phyloP scores from a whole-genome alignment of 768 basidiomycete genomes.

The Cystofilobasidium bisporidii region DNA sequence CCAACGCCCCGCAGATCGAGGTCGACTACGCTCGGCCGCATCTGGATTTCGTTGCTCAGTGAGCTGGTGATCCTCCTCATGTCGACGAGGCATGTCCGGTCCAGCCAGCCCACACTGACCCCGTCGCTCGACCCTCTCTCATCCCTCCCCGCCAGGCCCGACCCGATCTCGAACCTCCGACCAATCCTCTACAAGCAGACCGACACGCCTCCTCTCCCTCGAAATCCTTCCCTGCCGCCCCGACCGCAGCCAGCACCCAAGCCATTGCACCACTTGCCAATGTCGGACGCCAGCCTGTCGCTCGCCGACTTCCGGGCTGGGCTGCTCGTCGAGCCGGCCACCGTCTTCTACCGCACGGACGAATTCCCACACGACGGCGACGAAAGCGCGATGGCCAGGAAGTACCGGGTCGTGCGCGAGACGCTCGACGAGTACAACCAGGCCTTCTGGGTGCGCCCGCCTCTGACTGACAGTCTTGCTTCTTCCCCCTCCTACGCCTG shows the following conservation, averaged over 20 bases:
- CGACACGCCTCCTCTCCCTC: too few species aligned
- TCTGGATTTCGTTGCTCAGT: slow-evolving; percentile 22
- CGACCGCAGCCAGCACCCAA: too few species aligned
- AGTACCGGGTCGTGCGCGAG: slow-evolving; percentile 17
- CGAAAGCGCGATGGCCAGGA: neutral
- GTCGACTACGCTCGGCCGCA: slow-evolving; percentile 13
- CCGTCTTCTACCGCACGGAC: slow-evolving; percentile 5
- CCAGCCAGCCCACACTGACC: too few species aligned
- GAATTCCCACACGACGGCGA: slow-evolving; percentile 23
- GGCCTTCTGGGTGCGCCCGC: slow-evolving; percentile 20
- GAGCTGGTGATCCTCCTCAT: neutral
- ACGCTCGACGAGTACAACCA: slow-evolving; percentile 23
- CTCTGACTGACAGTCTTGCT: neutral
- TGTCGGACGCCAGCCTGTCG: too few species aligned
- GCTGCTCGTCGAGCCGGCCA: neutral
- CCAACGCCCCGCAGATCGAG: slow-evolving; percentile 1
- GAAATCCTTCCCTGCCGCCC: too few species aligned
- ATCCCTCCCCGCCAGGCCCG: too few species aligned
- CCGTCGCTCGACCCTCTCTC: too few species aligned
- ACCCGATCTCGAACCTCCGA: too few species aligned
- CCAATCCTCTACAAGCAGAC: too few species aligned
- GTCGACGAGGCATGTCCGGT: too few species aligned
- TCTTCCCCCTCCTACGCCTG: too few species aligned
- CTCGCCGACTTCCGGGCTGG: neutral
- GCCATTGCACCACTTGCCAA: too few species aligned